These are phyloP conservation scores for Calonectria leucothoes DNA, from an alignment of 2,329 filamentous ascomycete species.

Conservation along the genomic window DNA sequence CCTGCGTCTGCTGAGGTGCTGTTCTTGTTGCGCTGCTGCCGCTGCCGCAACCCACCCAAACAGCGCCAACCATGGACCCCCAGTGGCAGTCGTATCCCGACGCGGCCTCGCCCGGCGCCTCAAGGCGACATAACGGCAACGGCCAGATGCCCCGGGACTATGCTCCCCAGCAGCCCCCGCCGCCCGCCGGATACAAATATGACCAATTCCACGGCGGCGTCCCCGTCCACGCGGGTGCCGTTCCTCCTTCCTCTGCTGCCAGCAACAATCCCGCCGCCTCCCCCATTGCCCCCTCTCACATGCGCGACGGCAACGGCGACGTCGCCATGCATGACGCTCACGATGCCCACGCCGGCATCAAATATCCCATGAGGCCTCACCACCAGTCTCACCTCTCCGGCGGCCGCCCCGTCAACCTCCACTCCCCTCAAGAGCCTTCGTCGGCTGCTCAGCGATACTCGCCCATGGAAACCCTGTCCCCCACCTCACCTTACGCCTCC, in stretches of 20 bases:
- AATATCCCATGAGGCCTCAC: constrained; percentile 84
- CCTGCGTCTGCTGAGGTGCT: constrained; percentile 28
- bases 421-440: constrained; percentile 78
- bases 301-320: constrained; percentile 80
- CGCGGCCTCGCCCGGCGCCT: constrained; percentile 63
- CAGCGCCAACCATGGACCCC: constrained; percentile 58
- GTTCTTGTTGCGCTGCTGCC: constrained; percentile 22
- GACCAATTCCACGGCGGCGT: constrained; percentile 70
- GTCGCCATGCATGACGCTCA: constrained; percentile 87
- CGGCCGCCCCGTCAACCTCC: constrained; percentile 68
- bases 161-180: constrained; percentile 46
- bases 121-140: constrained; percentile 72
- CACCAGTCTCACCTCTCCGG: constrained; percentile 78
- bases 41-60: constrained; percentile 26
- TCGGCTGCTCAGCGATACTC: constrained; percentile 92
- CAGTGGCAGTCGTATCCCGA: constrained; percentile 78
- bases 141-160: constrained; percentile 62
- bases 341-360: constrained; percentile 86
- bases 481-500: constrained; percentile 80
- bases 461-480: constrained; percentile 91
- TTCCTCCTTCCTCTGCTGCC: constrained; percentile 44
- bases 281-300: constrained; percentile 66
- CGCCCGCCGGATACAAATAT: constrained; percentile 73
- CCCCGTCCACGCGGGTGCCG: constrained; percentile 44
- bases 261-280: constrained; percentile 67